Evolutionary conservation across 2,329 filamentous ascomycete species (phyloP).

Genomic region (Colletotrichum musae): DNA sequence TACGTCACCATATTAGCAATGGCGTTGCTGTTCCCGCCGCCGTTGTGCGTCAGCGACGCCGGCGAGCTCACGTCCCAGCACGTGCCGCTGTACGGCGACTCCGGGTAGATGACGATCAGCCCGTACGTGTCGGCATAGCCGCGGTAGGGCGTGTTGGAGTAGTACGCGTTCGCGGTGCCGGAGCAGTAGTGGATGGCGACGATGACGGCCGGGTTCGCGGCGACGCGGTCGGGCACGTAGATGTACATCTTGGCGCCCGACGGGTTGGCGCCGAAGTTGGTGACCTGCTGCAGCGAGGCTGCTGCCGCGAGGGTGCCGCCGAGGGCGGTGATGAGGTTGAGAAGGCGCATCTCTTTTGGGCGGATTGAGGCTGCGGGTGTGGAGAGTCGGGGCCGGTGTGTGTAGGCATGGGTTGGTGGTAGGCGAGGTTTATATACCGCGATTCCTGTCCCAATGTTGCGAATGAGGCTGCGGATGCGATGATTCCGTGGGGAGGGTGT

Average conservation of each 20-base stretch:
- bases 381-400: neutral
- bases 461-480: constrained; percentile 25
- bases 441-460: neutral
- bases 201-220: constrained; percentile 59
- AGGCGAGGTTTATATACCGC: neutral
- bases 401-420: neutral
- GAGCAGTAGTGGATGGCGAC: constrained; percentile 70
- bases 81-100: constrained; percentile 63
- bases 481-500: constrained; percentile 19
- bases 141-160: constrained; percentile 63
- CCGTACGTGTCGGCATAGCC: constrained; percentile 57
- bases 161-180: constrained; percentile 64
- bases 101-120: constrained; percentile 68
- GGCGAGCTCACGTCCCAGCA: constrained; percentile 73
- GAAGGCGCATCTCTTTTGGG: constrained; percentile 13
- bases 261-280: constrained; percentile 54
- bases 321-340: constrained; percentile 17
- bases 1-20: constrained; percentile 74
- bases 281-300: constrained; percentile 53
- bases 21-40: constrained; percentile 68
- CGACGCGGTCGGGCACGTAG: constrained; percentile 49
- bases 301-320: constrained; percentile 43
- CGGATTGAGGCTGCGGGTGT: neutral
- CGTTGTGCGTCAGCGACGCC: constrained; percentile 66
- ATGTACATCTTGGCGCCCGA: constrained; percentile 46